phyloP scores from a whole-genome alignment of 225 moss, liverwort and hornwort genomes.

The Sphagnum tenellum region DNA sequence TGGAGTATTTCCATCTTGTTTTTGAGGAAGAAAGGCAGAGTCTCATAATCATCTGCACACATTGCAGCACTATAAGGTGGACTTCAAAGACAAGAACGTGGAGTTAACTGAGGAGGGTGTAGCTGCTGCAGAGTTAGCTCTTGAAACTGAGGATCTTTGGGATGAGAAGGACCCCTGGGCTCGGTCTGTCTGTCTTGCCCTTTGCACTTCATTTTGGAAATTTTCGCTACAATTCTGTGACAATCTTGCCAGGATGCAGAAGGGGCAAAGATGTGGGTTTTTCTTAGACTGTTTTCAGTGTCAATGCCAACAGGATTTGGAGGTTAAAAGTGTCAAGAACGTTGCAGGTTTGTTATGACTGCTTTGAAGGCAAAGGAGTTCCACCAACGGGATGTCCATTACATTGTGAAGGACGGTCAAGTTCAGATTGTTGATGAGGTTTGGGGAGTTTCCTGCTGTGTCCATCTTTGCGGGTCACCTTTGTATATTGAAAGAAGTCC shows the following conservation, averaged over 20 bases:
- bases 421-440: slow-evolving; percentile 97
- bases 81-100: slow-evolving; percentile 86
- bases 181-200: slow-evolving; percentile 18
- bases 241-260: too few relatives aligned
- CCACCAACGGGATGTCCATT: slow-evolving; percentile 92
- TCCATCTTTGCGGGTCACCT: too few relatives aligned
- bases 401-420: slow-evolving; percentile 89
- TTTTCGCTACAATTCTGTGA: too few relatives aligned
- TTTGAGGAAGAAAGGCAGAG: background rate
- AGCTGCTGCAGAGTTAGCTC: slow-evolving; percentile 91
- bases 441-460: background rate
- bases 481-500: too few relatives aligned
- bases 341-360: slow-evolving; percentile 74
- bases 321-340: background rate
- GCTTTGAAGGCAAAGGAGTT: slow-evolving; percentile 95
- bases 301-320: too few relatives aligned
- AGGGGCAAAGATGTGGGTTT: background rate
- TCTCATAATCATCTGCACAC: slow-evolving; percentile 3
- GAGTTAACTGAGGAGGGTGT: slow-evolving; percentile 97
- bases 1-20: background rate
- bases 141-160: slow-evolving; percentile 93
- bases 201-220: background rate
- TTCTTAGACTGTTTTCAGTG: background rate
- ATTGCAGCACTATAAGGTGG: slow-evolving; percentile 78
- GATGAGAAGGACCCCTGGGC: slow-evolving; percentile 99